These are phyloP conservation scores for Linum usitatissimum DNA, from an alignment of 345 rosid species.

Conservation along the genomic window DNA sequence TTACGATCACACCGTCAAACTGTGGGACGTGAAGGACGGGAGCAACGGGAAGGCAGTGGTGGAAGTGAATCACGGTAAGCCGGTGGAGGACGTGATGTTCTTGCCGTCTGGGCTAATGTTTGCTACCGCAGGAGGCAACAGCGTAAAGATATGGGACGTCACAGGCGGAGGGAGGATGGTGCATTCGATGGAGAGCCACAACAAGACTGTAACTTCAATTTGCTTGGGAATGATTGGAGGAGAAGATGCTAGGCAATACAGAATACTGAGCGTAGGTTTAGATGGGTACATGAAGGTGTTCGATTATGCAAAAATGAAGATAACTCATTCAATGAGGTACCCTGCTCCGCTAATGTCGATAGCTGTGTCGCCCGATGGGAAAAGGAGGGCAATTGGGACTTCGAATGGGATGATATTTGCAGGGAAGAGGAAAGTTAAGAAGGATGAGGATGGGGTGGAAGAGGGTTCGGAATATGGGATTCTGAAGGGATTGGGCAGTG, in stretches of 20 bases:
- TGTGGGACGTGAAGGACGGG: slow-evolving; percentile 80
- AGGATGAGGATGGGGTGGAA: slow-evolving; percentile 16
- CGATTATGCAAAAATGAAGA: slow-evolving; percentile 63
- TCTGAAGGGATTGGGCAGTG: slow-evolving; percentile 30
- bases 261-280: slow-evolving; percentile 70
- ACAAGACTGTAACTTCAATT: slow-evolving; percentile 78
- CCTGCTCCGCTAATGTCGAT: slow-evolving; percentile 80
- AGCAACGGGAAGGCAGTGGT: slow-evolving; percentile 27
- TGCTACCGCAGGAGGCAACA: slow-evolving; percentile 76
- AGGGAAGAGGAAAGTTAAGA: slow-evolving; percentile 59
- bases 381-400: slow-evolving; percentile 52
- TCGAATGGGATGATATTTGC: slow-evolving; percentile 66
- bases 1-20: slow-evolving; percentile 79
- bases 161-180: slow-evolving; percentile 76
- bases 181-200: slow-evolving; percentile 82
- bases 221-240: slow-evolving; percentile 42
- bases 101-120: slow-evolving; percentile 81
- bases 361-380: slow-evolving; percentile 49
- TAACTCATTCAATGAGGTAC: slow-evolving; percentile 79
- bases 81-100: slow-evolving; percentile 79
- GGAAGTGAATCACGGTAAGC: slow-evolving; percentile 75
- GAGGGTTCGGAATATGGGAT: slow-evolving; percentile 17
- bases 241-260: slow-evolving; percentile 34
- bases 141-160: slow-evolving; percentile 85
- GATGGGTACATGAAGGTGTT: slow-evolving; percentile 94